These are phyloP conservation scores for Lactarius sanguifluus DNA, from an alignment of 768 basidiomycete species.

Conservation along the genomic window DNA sequence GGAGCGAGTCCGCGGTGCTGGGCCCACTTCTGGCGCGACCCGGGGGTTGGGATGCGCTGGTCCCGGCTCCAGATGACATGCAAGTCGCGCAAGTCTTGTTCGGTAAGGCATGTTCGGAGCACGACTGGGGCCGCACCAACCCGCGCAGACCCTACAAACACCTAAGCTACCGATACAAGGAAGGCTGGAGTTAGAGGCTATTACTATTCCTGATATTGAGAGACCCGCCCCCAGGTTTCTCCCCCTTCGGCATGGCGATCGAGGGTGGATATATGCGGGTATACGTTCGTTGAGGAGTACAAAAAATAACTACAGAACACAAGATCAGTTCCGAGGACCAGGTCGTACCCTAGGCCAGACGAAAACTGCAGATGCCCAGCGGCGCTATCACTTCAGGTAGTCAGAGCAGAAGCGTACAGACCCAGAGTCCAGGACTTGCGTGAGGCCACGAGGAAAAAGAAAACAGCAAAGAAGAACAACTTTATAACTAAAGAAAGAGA, in stretches of 20 bases:
- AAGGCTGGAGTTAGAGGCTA: not conserved
- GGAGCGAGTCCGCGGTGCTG: conserved; percentile 7
- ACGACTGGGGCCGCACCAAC: not conserved
- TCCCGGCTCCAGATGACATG: conserved; percentile 13
- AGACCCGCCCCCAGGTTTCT: not conserved
- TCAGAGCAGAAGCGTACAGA: not conserved
- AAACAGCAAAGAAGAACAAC: not conserved
- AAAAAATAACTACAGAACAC: not conserved
- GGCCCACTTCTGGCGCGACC: conserved; percentile 21
- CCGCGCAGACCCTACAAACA: not conserved
- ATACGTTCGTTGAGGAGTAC: not conserved
- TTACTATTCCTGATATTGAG: not conserved
- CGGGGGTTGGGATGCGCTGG: conserved; percentile 14
- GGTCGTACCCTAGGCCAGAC: not conserved
- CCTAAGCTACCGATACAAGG: not conserved
- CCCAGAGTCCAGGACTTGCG: not conserved
- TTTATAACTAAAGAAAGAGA: too few species aligned
- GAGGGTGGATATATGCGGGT: not conserved
- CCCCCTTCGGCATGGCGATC: not conserved
- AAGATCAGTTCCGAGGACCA: not conserved
- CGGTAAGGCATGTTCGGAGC: conserved; percentile 1
- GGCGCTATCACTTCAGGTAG: not conserved
- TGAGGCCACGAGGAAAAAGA: not conserved
- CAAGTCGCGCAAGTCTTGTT: conserved; percentile 11
- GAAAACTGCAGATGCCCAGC: not conserved